Conservation (phyloP, 495 filamentous ascomycete species). For the Neurospora cerealis region DNA sequence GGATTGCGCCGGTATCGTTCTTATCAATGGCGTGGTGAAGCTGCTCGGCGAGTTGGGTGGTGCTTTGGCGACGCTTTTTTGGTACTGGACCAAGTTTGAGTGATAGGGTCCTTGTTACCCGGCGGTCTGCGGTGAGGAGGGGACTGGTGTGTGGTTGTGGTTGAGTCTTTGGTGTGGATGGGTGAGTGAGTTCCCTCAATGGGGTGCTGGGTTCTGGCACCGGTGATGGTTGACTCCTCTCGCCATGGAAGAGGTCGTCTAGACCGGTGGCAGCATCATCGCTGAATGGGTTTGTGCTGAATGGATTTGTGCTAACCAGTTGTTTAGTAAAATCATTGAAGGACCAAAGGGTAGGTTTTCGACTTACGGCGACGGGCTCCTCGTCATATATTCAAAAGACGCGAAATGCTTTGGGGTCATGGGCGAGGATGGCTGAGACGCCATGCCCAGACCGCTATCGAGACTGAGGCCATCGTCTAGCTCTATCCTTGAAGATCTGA, state of each 20-base stretch:
- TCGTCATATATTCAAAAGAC: not conserved
- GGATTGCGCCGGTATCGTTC: slow-evolving; percentile 5
- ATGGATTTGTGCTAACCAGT: not conserved
- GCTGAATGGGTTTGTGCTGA: not conserved
- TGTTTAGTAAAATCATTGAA: not conserved
- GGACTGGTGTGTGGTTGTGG: not conserved
- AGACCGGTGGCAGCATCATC: not conserved
- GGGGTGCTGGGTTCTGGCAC: not conserved
- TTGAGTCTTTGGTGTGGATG: not conserved
- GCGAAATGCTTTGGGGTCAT: not conserved
- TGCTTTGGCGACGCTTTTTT: not conserved
- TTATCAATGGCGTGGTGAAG: slow-evolving; percentile 12
- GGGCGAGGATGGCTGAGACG: not conserved
- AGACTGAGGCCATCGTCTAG: not conserved
- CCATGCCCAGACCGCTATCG: not conserved
- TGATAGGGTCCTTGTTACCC: slow-evolving; percentile 1
- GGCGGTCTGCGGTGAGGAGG: slow-evolving; percentile 1
- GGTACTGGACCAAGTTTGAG: not conserved
- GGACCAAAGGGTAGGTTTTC: not conserved
- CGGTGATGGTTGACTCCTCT: not conserved
- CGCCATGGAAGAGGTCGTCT: not conserved
- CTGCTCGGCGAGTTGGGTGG: slow-evolving; percentile 5
- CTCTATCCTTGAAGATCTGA: not conserved
- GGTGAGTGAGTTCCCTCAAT: not conserved
- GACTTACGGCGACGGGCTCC: not conserved